Base-by-base conservation (phyloP, 2,329 filamentous ascomycete species). In the Chalaropsis thielavioides region DNA sequence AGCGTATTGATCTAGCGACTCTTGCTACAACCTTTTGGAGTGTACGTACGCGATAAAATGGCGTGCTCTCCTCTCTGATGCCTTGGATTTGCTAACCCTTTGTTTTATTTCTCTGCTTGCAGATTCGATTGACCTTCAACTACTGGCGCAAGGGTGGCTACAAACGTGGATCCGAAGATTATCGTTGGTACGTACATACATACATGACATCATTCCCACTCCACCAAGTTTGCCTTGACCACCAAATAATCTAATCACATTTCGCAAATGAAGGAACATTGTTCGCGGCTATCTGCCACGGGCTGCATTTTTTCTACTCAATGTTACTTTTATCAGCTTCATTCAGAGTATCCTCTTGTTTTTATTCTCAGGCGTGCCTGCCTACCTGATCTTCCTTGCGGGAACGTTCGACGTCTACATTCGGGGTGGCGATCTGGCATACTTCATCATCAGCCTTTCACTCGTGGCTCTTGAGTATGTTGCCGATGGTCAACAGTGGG, bases 91-190 rank as follows among this genome's bases (percentile, higher is more conserved):
- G 40, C 66, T 69, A 35, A 68, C 43, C 35, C n/a, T n/a, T 8
- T 15, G 4, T 15, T 56, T 10, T n/a, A 49, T 13, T 6, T 49
- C 44, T 22, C n/a, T 49, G n/a, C n/a, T n/a, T 27, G 17, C 67
- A 91, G 89, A 73, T 77, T 66, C 88, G 94, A 11, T 78, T 99
- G 75, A 97, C 92, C 2, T 97, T 83, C 79, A 99, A 99, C 76
- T 99, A 96, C 77, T 96, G 89, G 86, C 87, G 94, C 66, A 95
- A 90, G 74, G 94, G 94, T 46, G 94, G 94, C 27, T 99, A 99
- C 74, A 78, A 81, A 17, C 80, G 92, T 68, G 92, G 94, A 44
- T 92, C 88, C 17, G 92, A 99, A 75, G 94, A 99, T 75, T 99
- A 99, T 74, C 83, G 94, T 76, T 99, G 94, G 85, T 77, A 68